Evolutionary conservation across 225 moss, liverwort and hornwort genomes (phyloP), one percentile per base, ranked within the genome.

Genomic region (Neckera pumila): DNA sequence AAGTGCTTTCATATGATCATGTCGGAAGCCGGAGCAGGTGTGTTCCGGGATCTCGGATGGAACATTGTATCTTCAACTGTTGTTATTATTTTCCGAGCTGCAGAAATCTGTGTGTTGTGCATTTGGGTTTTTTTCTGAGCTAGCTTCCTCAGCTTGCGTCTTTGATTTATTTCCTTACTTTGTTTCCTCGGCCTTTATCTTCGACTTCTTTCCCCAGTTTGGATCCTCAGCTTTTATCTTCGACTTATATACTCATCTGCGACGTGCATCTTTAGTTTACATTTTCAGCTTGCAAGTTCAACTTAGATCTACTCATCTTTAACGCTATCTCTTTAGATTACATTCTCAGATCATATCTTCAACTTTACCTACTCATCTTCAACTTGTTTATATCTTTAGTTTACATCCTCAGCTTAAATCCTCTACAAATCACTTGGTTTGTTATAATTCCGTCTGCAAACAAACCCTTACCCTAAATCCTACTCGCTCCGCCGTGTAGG

Each of bases 1-100:
- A 92, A 90, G 71, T 93, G 93, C 88, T 93, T 93, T 4, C 93
- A 93, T n/a, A 92, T 93, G 89, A 92, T 93, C 56, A 31, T 92
- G 84, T 93, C 93, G 54, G 78, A 81, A 58, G 81, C 93, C 30
- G 87, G 87, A 31, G 88, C 88, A 88, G 93, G 93, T 93, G 79
- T 13, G 88, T 79, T 71, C 11, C 31, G 47, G 14, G 26, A 54
- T 67, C 23, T 38, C 62, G 25, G 17, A 57, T 66, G 57, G 7
- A 33, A 25, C 17, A 25, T 43, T 34, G 47, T 36, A 3, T 38
- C 80, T 31, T 69, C 19, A 12, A 43, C 28, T 69, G 42, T 27
- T 77, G 40, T 64, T 49, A 10, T 64, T 69, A 33, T 27, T 70
- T 62, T 78, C 56, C 12, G 36, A 49, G 34, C 82, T 82, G 33